Conservation (phyloP, 345 rosid genomes). For the Populus davidiana region DNA sequence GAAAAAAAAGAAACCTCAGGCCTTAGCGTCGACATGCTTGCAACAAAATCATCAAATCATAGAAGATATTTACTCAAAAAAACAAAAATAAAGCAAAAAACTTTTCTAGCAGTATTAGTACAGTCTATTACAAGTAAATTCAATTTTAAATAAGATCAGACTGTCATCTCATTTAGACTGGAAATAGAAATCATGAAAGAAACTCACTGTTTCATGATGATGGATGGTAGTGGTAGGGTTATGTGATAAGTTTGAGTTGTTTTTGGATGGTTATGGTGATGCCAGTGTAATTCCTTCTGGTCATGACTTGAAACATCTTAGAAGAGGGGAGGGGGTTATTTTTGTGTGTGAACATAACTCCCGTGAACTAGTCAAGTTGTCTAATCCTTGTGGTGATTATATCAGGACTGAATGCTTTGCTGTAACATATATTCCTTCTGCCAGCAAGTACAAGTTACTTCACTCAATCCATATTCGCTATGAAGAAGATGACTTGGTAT, state of each 20-base stretch:
- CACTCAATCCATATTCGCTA: not conserved
- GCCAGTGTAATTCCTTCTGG: not conserved
- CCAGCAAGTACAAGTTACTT: not conserved
- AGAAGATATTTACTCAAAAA: not conserved
- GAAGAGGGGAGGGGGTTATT: not conserved
- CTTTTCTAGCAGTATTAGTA: not conserved
- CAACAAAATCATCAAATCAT: not conserved
- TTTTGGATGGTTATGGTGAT: not conserved
- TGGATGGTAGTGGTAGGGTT: not conserved
- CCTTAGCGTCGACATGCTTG: not conserved
- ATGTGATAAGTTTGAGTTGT: not conserved
- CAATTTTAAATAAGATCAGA: too few relatives aligned
- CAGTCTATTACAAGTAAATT: not conserved
- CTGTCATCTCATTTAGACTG: not conserved
- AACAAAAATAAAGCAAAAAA: too few relatives aligned
- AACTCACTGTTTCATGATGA: not conserved
- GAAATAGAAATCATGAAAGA: not conserved
- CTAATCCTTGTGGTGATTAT: not conserved
- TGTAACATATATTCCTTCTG: not conserved
- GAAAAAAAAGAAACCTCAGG: not conserved
- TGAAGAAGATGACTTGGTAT: not conserved
- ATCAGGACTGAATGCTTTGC: not conserved
- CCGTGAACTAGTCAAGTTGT: not conserved
- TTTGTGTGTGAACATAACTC: not conserved
- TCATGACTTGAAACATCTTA: not conserved